Conservation (phyloP, 768 basidiomycete species). For the Xerocomellus dryophilus region DNA sequence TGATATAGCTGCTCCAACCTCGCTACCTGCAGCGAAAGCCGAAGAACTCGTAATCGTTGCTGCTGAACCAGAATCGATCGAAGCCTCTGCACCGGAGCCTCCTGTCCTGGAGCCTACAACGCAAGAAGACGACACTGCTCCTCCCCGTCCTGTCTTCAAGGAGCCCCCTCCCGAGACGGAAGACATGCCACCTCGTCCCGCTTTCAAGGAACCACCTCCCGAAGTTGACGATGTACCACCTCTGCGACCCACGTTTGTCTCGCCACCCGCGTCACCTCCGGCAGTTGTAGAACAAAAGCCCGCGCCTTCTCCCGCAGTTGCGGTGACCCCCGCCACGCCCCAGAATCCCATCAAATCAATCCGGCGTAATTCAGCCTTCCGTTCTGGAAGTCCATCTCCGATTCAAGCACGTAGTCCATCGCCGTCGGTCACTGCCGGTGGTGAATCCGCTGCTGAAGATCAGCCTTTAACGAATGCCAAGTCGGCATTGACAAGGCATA, state of each 20-base stretch:
- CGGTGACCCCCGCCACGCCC: conserved; percentile 47
- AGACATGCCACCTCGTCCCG: conserved; percentile 37
- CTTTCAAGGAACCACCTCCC: conserved; percentile 63
- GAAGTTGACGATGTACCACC: conserved; percentile 45
- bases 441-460: conserved; percentile 32
- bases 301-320: conserved; percentile 32
- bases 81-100: conserved; percentile 1
- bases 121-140: conserved; percentile 16
- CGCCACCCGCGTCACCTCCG: conserved; percentile 26
- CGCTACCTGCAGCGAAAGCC: conserved; percentile 14
- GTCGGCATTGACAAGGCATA: conserved; percentile 44
- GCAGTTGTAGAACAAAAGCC: conserved; percentile 20
- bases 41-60: conserved; percentile 18
- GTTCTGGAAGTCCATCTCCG: conserved; percentile 35
- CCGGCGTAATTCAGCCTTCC: conserved; percentile 35
- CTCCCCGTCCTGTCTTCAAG: conserved; percentile 51
- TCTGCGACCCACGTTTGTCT: conserved; percentile 18
- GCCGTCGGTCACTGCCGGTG: conserved; percentile 30
- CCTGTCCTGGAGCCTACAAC: conserved; percentile 1
- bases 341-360: conserved; percentile 48
- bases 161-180: conserved; percentile 52
- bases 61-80: conserved; percentile 16
- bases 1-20: conserved; percentile 6
- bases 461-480: conserved; percentile 33
- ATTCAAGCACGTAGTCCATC: conserved; percentile 42